Evolutionary conservation across 2,329 filamentous ascomycete genomes (phyloP).

Genomic region (Ophiosphaerella narmari): DNA sequence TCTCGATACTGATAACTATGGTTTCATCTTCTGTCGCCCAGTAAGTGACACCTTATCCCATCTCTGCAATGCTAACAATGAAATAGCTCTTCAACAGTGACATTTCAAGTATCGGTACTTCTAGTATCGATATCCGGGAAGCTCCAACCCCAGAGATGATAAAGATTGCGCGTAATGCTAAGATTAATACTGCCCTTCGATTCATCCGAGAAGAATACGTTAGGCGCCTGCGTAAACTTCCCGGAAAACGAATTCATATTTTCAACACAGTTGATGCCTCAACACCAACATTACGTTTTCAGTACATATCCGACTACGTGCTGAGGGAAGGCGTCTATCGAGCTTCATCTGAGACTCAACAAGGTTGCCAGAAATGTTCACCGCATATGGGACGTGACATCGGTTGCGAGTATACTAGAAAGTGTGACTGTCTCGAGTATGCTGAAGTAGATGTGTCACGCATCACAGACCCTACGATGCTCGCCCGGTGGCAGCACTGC

Average conservation of each 20-base stretch:
- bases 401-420: conserved; percentile 65
- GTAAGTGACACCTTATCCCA: conserved; percentile 20
- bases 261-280: conserved; percentile 65
- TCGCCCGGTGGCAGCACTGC: conserved; percentile 22
- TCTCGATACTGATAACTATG: conserved; percentile 44
- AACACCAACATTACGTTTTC: conserved; percentile 65
- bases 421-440: conserved; percentile 71
- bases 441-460: conserved; percentile 55
- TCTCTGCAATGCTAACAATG: conserved; percentile 2
- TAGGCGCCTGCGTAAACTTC: conserved; percentile 29
- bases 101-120: conserved; percentile 21
- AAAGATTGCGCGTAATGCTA: conserved; percentile 28
- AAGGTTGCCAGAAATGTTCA: conserved; percentile 68
- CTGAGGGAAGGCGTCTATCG: conserved; percentile 62
- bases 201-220: conserved; percentile 48
- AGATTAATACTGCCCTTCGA: conserved; percentile 37
- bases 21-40: conserved; percentile 41
- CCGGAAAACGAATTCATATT: conserved; percentile 58
- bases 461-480: conserved; percentile 34
- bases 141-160: conserved; percentile 47
- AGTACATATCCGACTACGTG: conserved; percentile 68
- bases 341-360: conserved; percentile 65
- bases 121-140: conserved; percentile 33
- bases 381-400: conserved; percentile 57
- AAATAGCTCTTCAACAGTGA: conserved; percentile 13